Evolutionary conservation across 1,284 basidiomycete genomes (phyloP).

Genomic region (Paramarasmius palmivorus): DNA sequence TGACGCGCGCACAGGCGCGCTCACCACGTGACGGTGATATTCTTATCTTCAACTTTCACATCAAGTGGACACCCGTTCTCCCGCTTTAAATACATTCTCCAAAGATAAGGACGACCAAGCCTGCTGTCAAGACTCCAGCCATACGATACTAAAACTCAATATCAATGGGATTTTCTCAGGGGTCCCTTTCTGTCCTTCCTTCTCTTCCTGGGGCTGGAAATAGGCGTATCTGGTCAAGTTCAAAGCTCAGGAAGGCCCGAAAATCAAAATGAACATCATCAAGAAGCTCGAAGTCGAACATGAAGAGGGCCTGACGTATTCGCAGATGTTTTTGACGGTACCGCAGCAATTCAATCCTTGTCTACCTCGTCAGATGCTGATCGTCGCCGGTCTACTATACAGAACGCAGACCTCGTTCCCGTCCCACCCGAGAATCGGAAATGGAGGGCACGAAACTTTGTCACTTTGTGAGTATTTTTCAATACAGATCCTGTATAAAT

Average conservation of each 20-base stretch:
- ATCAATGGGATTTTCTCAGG: no score
- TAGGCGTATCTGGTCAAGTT: neutral
- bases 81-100: no score
- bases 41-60: no score
- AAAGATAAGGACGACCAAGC: no score
- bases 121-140: no score
- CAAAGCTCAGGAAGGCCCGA: conserved; percentile 4
- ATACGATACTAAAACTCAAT: no score
- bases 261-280: conserved; percentile 17
- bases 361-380: conserved; percentile 2
- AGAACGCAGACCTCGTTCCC: conserved; percentile 69
- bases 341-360: neutral
- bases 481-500: neutral
- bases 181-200: no score
- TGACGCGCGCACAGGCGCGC: neutral
- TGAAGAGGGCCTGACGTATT: conserved; percentile 46
- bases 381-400: conserved; percentile 3
- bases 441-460: conserved; percentile 64
- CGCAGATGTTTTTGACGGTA: conserved; percentile 56
- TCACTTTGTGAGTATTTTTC: conserved; percentile 53
- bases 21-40: neutral
- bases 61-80: no score
- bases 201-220: no score
- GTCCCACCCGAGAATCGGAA: conserved; percentile 57
- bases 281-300: conserved; percentile 49